A percentile compares a stretch with the other conserved stretches of the same genome.
Conservation (phyloP, 2,329 filamentous ascomycete species). For the Trichophyton verrucosum region DNA sequence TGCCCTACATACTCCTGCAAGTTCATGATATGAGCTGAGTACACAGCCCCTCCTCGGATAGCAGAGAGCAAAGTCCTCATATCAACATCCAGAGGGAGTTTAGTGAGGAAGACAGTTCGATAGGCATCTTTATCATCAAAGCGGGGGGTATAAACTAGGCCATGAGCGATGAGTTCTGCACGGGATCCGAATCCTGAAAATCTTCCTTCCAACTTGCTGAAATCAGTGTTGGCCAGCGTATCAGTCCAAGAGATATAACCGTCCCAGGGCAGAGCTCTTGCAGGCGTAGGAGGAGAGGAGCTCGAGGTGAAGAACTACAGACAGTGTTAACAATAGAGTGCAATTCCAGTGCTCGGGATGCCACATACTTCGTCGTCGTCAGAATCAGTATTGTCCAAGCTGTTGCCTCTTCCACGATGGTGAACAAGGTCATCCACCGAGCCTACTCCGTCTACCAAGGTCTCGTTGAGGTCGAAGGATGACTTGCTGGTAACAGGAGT, state of each 20-base stretch:
- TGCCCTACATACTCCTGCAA: constrained; percentile 20
- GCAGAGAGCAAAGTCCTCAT: constrained; percentile 18
- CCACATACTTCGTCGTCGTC: constrained; percentile 4
- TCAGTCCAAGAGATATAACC: constrained; percentile 11
- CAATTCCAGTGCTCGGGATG: not conserved
- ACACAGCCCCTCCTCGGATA: constrained; percentile 19
- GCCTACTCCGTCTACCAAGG: constrained; percentile 12
- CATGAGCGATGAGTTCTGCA: constrained; percentile 15
- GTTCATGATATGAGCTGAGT: constrained; percentile 21
- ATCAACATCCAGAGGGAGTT: constrained; percentile 16
- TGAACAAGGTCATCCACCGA: constrained; percentile 8
- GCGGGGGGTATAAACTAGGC: constrained; percentile 21
- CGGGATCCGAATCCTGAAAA: not conserved
- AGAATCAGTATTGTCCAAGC: not conserved
- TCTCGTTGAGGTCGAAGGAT: not conserved
- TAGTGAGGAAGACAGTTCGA: constrained; percentile 21
- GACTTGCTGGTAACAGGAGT: not conserved
- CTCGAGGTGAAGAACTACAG: not conserved
- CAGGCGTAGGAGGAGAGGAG: not conserved
- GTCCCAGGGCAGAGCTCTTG: constrained; percentile 11
- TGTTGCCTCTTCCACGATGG: constrained; percentile 5
- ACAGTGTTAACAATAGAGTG: not conserved
- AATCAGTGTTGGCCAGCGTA: not conserved
- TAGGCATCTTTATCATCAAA: constrained; percentile 17
- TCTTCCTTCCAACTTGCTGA: not conserved